Evolutionary conservation across 2,329 filamentous ascomycete species (phyloP).

Genomic region (Apiospora rasikravindrae): DNA sequence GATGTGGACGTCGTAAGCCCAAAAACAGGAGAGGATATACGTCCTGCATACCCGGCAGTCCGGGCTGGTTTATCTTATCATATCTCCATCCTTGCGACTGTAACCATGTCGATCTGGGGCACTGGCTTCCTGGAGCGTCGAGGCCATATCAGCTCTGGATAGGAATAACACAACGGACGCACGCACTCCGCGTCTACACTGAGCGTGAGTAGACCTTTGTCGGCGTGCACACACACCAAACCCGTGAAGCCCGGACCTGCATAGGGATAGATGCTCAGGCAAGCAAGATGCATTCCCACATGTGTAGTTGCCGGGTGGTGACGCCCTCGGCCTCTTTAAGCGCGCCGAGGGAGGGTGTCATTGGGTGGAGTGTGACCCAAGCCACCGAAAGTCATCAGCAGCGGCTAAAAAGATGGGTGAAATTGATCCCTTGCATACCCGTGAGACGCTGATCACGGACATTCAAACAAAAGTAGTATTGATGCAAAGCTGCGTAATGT

Average conservation of each 20-base stretch:
- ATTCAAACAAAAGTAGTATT: neutral
- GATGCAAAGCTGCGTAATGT: neutral
- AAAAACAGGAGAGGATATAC: neutral
- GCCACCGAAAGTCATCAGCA: neutral
- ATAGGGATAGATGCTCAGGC: neutral
- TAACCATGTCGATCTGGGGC: too few species aligned
- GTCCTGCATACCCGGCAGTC: neutral
- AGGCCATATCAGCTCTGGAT: neutral
- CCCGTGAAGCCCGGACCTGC: neutral
- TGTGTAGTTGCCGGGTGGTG: neutral
- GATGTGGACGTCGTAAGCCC: neutral
- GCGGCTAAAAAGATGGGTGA: neutral
- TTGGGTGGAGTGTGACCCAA: constrained; percentile 12
- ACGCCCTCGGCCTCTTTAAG: constrained; percentile 8
- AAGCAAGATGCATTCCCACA: neutral
- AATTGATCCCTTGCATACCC: constrained; percentile 1
- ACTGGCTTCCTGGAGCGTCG: neutral
- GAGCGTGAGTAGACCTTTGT: neutral
- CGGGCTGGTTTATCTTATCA: neutral
- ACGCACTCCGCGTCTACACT: neutral
- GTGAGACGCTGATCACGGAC: neutral
- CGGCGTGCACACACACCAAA: neutral
- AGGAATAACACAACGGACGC: neutral
- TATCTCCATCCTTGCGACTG: neutral
- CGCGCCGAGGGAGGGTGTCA: constrained; percentile 12